Conservation (phyloP, 2,329 filamentous ascomycete species). For the Pestalotiopsis sp. region DNA sequence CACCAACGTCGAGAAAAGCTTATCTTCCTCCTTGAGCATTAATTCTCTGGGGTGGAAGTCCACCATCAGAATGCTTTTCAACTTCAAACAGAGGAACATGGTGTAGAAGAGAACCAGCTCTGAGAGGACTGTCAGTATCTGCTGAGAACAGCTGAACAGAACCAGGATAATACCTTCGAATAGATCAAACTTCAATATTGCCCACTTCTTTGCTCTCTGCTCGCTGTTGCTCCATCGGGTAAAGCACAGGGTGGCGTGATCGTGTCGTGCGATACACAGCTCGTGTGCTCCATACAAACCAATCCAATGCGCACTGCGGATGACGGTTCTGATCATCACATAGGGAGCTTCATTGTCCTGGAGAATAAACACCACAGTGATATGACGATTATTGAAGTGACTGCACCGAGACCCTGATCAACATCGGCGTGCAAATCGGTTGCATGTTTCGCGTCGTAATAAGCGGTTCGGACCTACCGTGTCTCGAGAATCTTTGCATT, state of each 20-base stretch:
- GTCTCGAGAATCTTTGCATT: slow-evolving; percentile 57
- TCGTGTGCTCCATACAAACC: slow-evolving; percentile 57
- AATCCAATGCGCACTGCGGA: slow-evolving; percentile 44
- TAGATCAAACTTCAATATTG: slow-evolving; percentile 56
- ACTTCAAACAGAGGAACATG: slow-evolving; percentile 60
- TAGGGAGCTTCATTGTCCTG: slow-evolving; percentile 48
- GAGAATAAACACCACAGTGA: slow-evolving; percentile 57
- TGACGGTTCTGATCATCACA: slow-evolving; percentile 47
- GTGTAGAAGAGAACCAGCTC: slow-evolving; percentile 64
- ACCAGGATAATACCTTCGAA: slow-evolving; percentile 55
- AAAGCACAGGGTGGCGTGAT: slow-evolving; percentile 48
- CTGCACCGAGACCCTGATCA: slow-evolving; percentile 31
- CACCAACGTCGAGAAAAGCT: slow-evolving; percentile 59
- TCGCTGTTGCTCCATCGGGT: slow-evolving; percentile 52
- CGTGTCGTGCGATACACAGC: slow-evolving; percentile 53
- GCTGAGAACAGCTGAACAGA: not conserved
- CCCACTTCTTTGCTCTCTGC: slow-evolving; percentile 53
- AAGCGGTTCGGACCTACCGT: slow-evolving; percentile 40
- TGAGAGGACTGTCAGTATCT: slow-evolving; percentile 30
- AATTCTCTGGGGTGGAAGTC: slow-evolving; percentile 49
- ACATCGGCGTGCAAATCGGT: not conserved
- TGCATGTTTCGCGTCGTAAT: not conserved
- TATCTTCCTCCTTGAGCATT: slow-evolving; percentile 48
- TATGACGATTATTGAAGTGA: slow-evolving; percentile 55
- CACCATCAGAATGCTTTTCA: slow-evolving; percentile 47